phyloP scores from a whole-genome alignment of 2,329 filamentous ascomycete species.

The Exutisphaerella laricina region DNA sequence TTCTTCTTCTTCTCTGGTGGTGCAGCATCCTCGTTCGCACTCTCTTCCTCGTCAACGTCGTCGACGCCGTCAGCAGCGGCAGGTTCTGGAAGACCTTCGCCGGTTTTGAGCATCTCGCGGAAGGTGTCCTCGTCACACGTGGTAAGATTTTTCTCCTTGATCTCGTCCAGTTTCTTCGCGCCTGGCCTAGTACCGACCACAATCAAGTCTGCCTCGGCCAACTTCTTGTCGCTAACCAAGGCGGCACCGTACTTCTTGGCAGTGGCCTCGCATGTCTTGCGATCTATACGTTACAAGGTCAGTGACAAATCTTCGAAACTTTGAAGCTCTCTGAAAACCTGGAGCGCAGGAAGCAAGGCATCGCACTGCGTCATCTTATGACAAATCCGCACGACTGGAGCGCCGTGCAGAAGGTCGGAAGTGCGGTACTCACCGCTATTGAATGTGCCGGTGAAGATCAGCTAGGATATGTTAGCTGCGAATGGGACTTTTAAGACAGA shows the following conservation, averaged over 20 bases:
- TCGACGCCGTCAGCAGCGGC: background rate
- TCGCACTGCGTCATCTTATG: too few species aligned
- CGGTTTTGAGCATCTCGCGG: slow-evolving; percentile 12
- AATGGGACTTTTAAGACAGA: too few species aligned
- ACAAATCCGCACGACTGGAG: too few species aligned
- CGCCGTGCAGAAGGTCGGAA: too few species aligned
- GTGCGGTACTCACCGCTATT: too few species aligned
- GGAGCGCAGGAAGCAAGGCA: too few species aligned
- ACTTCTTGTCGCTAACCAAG: slow-evolving; percentile 9
- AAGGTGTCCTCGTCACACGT: slow-evolving; percentile 18
- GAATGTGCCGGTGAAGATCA: slow-evolving; percentile 14
- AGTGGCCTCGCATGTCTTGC: slow-evolving; percentile 13
- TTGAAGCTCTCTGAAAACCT: too few species aligned
- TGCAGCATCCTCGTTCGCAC: slow-evolving; percentile 1
- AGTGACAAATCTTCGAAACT: too few species aligned
- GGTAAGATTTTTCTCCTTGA: slow-evolving; percentile 11
- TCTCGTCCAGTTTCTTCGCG: slow-evolving; percentile 21
- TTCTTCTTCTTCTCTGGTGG: slow-evolving; percentile 1
- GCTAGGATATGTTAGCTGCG: background rate
- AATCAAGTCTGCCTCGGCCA: slow-evolving; percentile 11
- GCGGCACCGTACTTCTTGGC: slow-evolving; percentile 12
- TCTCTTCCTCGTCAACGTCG: background rate
- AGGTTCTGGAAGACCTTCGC: too few species aligned
- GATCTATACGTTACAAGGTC: too few species aligned
- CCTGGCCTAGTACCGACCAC: slow-evolving; percentile 12